Evolutionary conservation across 345 rosid species (phyloP), one percentile per base, ranked within the genome.

Genomic region (Eucalyptus globulus): DNA sequence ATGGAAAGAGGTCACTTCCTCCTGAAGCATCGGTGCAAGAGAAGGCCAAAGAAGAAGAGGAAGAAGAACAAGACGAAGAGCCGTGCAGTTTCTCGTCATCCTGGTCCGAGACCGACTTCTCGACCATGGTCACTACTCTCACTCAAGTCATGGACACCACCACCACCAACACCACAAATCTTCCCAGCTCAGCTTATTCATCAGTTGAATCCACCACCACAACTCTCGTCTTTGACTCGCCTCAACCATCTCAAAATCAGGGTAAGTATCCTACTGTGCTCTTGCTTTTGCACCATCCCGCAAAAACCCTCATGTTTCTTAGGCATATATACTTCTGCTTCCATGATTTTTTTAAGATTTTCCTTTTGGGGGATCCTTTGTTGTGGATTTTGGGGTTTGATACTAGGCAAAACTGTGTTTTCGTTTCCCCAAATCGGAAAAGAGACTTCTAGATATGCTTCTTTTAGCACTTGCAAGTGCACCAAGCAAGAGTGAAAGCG

Each of bases 1-100:
- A 96, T 95, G 99, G 98, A 92, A 96, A 95, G 92, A 92, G 96
- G 91, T 93, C 95, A 83, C 95, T 94, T 93, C 97, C 95, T 89
- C 88, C 92, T 92, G 92, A 94, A 93, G 87, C 97, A 92, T 91
- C 97, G 91, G 94, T 85, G 95, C 94, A 92, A 92, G 90, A 92
- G 90, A 60, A 89, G 86, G 50, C 5, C 34, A 26, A 54, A 67
- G 87, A 51, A 87, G 92, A 90, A 54, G 88, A 90, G 58, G 89
- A 90, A 27, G 88, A 81, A 16, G 88, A 76, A 37, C 80, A 87
- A 3, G 58, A 86, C 43, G 69, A 69, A 9, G 88, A 87, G 86
- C 65, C 43, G 43, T 40, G 86, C 92, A 24, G 54, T 90, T 88
- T 81, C 88, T 60, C 89, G 14, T 89, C 91, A 53, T 87, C 92